Evolutionary conservation across 164 flowering plant genomes (phyloP).

Genomic region (Berberis vulgaris): DNA sequence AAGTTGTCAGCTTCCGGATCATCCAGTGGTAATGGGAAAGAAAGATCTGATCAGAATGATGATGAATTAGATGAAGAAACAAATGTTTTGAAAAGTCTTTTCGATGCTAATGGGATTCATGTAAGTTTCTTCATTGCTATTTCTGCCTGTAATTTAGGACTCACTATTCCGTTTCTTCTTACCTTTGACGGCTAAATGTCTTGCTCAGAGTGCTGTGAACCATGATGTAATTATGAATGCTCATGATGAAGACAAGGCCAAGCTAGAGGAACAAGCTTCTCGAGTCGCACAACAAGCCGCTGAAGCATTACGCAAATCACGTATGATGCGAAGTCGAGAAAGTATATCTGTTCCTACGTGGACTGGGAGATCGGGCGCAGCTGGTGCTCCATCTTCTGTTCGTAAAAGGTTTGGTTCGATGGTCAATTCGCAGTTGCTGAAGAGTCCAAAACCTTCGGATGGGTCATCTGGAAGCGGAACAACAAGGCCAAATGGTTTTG

Average conservation of each 20-base stretch:
- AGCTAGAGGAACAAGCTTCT: slow-evolving; percentile 88
- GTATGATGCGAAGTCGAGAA: slow-evolving; percentile 71
- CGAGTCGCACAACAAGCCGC: slow-evolving; percentile 92
- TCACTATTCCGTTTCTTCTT: neutral
- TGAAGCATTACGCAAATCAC: slow-evolving; percentile 88
- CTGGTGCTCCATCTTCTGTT: slow-evolving; percentile 81
- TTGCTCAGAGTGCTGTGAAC: slow-evolving; percentile 84
- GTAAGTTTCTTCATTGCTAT: slow-evolving; percentile 39
- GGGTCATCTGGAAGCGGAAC: slow-evolving; percentile 25
- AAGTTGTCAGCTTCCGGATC: slow-evolving; percentile 16
- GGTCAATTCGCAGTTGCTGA: slow-evolving; percentile 42
- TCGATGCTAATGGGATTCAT: slow-evolving; percentile 88
- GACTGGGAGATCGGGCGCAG: slow-evolving; percentile 89
- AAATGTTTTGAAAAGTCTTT: slow-evolving; percentile 60
- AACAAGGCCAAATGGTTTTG: slow-evolving; percentile 26
- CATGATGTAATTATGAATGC: slow-evolving; percentile 92
- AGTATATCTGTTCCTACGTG: slow-evolving; percentile 82
- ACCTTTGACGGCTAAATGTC: neutral
- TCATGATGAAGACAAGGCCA: slow-evolving; percentile 70
- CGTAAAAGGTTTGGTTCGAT: slow-evolving; percentile 77
- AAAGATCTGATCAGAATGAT: slow-evolving; percentile 29
- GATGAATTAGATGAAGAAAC: slow-evolving; percentile 64
- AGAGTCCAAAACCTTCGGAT: slow-evolving; percentile 27
- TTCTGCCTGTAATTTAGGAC: slow-evolving; percentile 1
- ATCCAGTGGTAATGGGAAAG: slow-evolving; percentile 35